A percentile compares a stretch with the other conserved stretches of the same genome.
These are phyloP conservation scores for Pontederia paniculata DNA, from an alignment of 176 grass and related monocot species.

Conservation along the genomic window DNA sequence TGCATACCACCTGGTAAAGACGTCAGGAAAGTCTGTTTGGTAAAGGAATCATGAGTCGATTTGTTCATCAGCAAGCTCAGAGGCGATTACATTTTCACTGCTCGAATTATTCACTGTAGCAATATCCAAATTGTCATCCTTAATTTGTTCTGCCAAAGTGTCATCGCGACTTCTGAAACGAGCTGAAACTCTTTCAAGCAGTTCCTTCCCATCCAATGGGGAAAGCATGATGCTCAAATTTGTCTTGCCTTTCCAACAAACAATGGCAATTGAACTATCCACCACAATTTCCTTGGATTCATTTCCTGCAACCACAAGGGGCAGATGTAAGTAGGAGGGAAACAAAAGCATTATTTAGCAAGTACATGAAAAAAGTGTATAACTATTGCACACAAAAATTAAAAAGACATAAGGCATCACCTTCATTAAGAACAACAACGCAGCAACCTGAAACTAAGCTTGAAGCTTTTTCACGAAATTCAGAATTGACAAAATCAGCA, in stretches of 20 bases:
- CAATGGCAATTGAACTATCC: slow-evolving; percentile 58
- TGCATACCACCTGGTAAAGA: too few relatives aligned
- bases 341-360: not conserved
- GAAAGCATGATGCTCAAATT: slow-evolving; percentile 84
- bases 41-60: not conserved
- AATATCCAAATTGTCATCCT: slow-evolving; percentile 10
- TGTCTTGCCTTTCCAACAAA: slow-evolving; percentile 99
- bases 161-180: slow-evolving; percentile 29
- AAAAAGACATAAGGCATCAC: slow-evolving; percentile 22
- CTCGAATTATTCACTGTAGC: slow-evolving; percentile 9
- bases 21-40: too few relatives aligned
- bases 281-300: slow-evolving; percentile 25
- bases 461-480: slow-evolving; percentile 57
- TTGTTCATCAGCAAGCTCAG: not conserved
- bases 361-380: not conserved
- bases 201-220: slow-evolving; percentile 63
- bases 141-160: slow-evolving; percentile 10
- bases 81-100: not conserved
- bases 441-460: slow-evolving; percentile 64
- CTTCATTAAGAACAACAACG: slow-evolving; percentile 52
- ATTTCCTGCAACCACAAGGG: slow-evolving; percentile 27
- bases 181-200: slow-evolving; percentile 63
- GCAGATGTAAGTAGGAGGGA: not conserved
- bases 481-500: slow-evolving; percentile 63
- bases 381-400: not conserved